Percentiles rank a stretch among this genome's conserved stretches.
These are phyloP conservation scores for Fusarium pseudonygamai DNA, from an alignment of 2,329 filamentous ascomycete species.

Conservation along the genomic window DNA sequence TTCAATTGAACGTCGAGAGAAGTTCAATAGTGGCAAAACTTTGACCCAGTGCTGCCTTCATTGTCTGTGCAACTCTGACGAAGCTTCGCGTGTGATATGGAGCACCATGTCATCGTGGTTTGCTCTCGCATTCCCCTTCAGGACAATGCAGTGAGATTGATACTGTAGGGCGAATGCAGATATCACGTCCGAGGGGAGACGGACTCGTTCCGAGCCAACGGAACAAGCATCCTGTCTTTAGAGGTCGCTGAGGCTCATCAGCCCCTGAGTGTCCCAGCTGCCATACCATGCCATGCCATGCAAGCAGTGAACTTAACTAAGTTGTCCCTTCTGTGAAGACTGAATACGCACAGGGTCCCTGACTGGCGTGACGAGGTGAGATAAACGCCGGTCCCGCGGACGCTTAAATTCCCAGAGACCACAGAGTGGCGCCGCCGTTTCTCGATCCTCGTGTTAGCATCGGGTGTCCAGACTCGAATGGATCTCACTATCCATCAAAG, in stretches of 20 bases:
- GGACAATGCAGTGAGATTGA: conserved; percentile 3
- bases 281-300: conserved; percentile 27
- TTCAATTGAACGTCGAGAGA: neutral
- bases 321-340: neutral
- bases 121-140: neutral
- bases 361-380: conserved; percentile 29
- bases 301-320: conserved; percentile 6
- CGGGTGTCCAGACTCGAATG: neutral
- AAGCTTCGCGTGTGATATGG: neutral
- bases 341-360: conserved; percentile 7
- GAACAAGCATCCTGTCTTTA: conserved; percentile 4
- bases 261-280: conserved; percentile 23
- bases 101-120: conserved; percentile 7
- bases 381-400: conserved; percentile 23
- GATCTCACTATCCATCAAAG: conserved; percentile 3
- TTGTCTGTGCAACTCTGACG: conserved; percentile 2
- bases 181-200: conserved; percentile 5
- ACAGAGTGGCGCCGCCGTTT: neutral
- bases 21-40: neutral
- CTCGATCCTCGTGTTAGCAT: neutral
- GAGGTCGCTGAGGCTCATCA: conserved; percentile 21
- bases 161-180: conserved; percentile 2
- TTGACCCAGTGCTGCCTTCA: neutral
- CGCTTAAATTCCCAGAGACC: neutral
- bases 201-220: conserved; percentile 19